These are phyloP conservation scores for Cladosporium halotolerans DNA, from an alignment of 2,329 filamentous ascomycete species.

Conservation along the genomic window DNA sequence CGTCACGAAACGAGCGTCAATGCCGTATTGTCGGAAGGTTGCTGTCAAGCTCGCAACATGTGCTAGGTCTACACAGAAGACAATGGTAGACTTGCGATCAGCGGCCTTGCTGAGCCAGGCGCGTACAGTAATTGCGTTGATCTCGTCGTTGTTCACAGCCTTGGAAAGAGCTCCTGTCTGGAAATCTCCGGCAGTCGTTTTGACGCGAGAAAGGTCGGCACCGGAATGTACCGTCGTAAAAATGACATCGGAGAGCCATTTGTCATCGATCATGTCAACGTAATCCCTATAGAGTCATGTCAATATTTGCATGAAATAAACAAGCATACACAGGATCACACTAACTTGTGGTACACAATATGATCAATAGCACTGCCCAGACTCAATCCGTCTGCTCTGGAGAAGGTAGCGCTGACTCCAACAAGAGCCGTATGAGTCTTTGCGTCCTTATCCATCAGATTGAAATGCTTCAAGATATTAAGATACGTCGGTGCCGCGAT, in stretches of 20 bases:
- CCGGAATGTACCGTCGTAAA: conserved; percentile 88
- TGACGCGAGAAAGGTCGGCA: conserved; percentile 63
- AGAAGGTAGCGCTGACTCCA: conserved; percentile 78
- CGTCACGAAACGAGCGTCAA: conserved; percentile 84
- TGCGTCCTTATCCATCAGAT: conserved; percentile 50
- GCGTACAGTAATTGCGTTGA: conserved; percentile 78
- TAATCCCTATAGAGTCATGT: conserved; percentile 47
- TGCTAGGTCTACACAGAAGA: conserved; percentile 86
- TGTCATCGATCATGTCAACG: conserved; percentile 75
- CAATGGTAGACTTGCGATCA: conserved; percentile 74
- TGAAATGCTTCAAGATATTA: conserved; percentile 69
- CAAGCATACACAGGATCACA: not conserved
- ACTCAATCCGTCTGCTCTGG: conserved; percentile 75
- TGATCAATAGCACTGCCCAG: conserved; percentile 84
- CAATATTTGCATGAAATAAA: too few species aligned
- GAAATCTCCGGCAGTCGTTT: conserved; percentile 72
- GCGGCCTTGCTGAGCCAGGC: conserved; percentile 76
- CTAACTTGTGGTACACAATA: conserved; percentile 82
- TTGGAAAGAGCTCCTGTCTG: conserved; percentile 67
- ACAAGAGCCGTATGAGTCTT: conserved; percentile 55
- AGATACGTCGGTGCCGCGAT: conserved; percentile 83
- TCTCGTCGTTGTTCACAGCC: conserved; percentile 72
- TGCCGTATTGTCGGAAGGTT: conserved; percentile 67
- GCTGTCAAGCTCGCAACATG: conserved; percentile 72
- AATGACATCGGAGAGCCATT: conserved; percentile 85